These are phyloP conservation scores for Ulmus americana DNA, from an alignment of 331 rosid genomes.

Conservation along the genomic window DNA sequence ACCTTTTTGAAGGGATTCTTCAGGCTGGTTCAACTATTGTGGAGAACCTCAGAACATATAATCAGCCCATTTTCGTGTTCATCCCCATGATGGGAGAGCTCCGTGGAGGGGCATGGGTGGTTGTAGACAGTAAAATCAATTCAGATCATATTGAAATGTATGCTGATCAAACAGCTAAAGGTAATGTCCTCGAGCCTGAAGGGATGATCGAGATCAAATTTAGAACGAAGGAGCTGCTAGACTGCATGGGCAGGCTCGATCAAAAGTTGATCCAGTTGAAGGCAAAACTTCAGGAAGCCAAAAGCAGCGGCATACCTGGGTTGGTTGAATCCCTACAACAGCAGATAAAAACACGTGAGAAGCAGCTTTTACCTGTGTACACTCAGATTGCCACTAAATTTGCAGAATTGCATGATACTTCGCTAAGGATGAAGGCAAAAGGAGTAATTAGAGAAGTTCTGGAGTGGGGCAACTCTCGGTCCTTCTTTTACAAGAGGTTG, in stretches of 20 bases:
- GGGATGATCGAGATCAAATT: constrained; percentile 98
- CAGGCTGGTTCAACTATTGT: constrained; percentile 98
- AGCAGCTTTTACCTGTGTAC: constrained; percentile 83
- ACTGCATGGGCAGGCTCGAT: constrained; percentile 95
- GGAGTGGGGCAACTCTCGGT: constrained; percentile 75
- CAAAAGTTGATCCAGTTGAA: constrained; percentile 63
- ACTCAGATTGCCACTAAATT: constrained; percentile 90
- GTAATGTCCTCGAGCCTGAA: constrained; percentile 98
- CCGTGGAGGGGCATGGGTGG: constrained; percentile 99
- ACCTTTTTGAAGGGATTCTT: constrained; percentile 97
- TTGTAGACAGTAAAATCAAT: constrained; percentile 86
- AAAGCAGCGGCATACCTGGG: constrained; percentile 33
- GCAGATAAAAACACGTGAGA: constrained; percentile 82
- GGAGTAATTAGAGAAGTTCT: constrained; percentile 82
- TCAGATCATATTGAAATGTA: constrained; percentile 94
- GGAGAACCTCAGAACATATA: constrained; percentile 94
- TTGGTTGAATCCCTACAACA: constrained; percentile 62
- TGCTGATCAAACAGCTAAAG: constrained; percentile 86
- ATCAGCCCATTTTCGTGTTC: constrained; percentile 88
- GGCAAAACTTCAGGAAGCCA: constrained; percentile 76
- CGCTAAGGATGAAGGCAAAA: constrained; percentile 95
- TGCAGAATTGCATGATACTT: constrained; percentile 93
- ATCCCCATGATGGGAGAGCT: constrained; percentile 99
- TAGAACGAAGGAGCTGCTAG: constrained; percentile 79
- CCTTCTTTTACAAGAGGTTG: constrained; percentile 73